Evolutionary conservation across 805 yeast genomes (phyloP).

Genomic region (Ogataea pignaliae): DNA sequence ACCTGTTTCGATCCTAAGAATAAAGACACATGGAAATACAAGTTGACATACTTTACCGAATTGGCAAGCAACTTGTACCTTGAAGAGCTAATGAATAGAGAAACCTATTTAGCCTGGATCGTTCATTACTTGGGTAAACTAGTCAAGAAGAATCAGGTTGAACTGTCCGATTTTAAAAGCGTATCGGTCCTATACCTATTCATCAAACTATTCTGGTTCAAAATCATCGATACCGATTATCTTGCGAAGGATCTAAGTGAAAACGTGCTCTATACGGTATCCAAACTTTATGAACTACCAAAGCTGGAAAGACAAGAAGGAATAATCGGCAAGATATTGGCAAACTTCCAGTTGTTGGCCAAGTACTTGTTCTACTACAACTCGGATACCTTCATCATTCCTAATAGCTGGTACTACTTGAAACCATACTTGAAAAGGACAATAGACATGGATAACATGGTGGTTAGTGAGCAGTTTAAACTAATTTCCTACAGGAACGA

Average conservation of each 20-base stretch:
- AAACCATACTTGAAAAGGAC: constrained; percentile 44
- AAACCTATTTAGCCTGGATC: constrained; percentile 59
- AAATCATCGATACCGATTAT: constrained; percentile 50
- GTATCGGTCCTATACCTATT: constrained; percentile 40
- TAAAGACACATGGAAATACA: constrained; percentile 40
- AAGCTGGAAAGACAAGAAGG: constrained; percentile 10
- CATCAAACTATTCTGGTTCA: constrained; percentile 67
- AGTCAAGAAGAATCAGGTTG: constrained; percentile 10
- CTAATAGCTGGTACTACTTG: constrained; percentile 55
- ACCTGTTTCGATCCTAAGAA: constrained; percentile 30
- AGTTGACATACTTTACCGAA: constrained; percentile 55
- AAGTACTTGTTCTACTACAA: constrained; percentile 43
- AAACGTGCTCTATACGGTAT: constrained; percentile 37
- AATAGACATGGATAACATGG: constrained; percentile 30
- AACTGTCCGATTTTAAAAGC: constrained; percentile 18
- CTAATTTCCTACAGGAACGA: constrained; percentile 65
- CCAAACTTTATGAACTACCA: constrained; percentile 17
- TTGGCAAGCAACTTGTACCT: constrained; percentile 62
- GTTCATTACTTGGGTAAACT: constrained; percentile 43
- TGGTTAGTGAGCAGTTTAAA: constrained; percentile 45
- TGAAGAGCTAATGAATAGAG: constrained; percentile 62
- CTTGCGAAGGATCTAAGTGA: constrained; percentile 65
- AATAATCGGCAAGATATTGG: constrained; percentile 17
- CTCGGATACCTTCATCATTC: constrained; percentile 59
- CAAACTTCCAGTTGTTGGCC: constrained; percentile 31